Evolutionary conservation across 495 filamentous ascomycete genomes (phyloP), one percentile per base, ranked within the genome.

Genomic region (Amorphotheca resinae): DNA sequence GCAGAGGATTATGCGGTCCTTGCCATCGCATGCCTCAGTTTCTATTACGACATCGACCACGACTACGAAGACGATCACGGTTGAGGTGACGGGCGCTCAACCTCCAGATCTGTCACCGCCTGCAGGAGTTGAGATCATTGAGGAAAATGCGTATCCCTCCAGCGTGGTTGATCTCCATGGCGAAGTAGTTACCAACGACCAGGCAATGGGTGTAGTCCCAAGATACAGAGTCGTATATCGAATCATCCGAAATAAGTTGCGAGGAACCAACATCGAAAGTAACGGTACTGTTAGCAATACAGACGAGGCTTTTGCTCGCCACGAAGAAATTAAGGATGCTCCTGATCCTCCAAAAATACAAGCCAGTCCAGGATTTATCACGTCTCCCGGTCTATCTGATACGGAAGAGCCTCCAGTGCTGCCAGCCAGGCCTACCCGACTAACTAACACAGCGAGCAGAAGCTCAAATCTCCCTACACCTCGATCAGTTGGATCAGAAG

Each of bases 1-100:
- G 45, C 57, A 58, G 18, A 60, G 67, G 37, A 70, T 75, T 34
- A 51, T 66, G 34, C 46, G 48, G 14, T 64, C 64, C 0, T 49
- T 75, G 18, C 64, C 68, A 0, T 51, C 62, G 9, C 64, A 67
- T 42, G 66, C 73, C 1, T 63, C 64, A 38, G 74, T 82, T 26
- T 80, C 78, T 5, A 77, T 87, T 34, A 76, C 67, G 7, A 79
- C 77, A 2, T 73, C 77, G 17, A 64, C 72, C 7, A 66, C 71
- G 15, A 82, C 76, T 5, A 79, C 74, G 3, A 77, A 77, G 38
- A 84, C 72, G 0, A 78, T 86, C 47, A 84, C 79, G 0, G 79
- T 87, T 3, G 79, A 85, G 43, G 73, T 86, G 15, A 74, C 66
- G 14, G 77, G 82, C 32, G 65, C 75, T 21, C 64, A 73, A 15